Base-by-base conservation (phyloP, 495 filamentous ascomycete genomes). In the Copromyces sp. region DNA sequence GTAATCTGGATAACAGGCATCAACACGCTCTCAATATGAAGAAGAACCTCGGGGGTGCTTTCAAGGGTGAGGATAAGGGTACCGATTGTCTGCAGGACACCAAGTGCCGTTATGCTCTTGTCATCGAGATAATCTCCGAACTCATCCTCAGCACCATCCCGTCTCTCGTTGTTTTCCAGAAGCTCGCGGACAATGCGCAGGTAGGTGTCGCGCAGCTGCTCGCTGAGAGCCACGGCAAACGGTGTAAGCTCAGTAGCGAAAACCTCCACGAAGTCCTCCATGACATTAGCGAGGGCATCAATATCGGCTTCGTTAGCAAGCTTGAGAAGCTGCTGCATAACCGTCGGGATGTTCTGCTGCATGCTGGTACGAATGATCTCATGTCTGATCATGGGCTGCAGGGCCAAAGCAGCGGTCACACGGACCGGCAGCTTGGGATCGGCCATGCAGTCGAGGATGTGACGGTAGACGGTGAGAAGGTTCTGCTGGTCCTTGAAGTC, bases 181-280 rank as follows among this genome's bases (percentile, higher is more conserved):
- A 99, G 87, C 80, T 98, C 94, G 35, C 93, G 87, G 69, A 99
- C 90, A 72, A 99, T 97, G 65, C 96, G 89, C 75, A 99, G 87
- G 77, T 99, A 99, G 0, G 95, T 99, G 79, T 99, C 95, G 38
- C 95, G 91, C 29, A 99, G 86, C 81, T 99, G 95, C 84, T 99
- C 94, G 77, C 93, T 97, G 47, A 99, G 86, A 7, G 96, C 95
- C 17, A 98, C 96, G n/a, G 95, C 95, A 78, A 99, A 99, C 9
- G 95, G 95, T 2, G 95, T 99, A 69, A 99, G 86, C 79, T 99
- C 96, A 3, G 92, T 84, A 20, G 95, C 94, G 81, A 99, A 99
- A 0, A 98, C 95, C 81, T 99, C 95, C 69, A 99, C 95, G 80
- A 98, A 98, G 77, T 99, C 96, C 80, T 99, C 95, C 95, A 97